These are phyloP conservation scores for Fraxinus greggii DNA, from an alignment of 305 asterid species.

Conservation along the genomic window DNA sequence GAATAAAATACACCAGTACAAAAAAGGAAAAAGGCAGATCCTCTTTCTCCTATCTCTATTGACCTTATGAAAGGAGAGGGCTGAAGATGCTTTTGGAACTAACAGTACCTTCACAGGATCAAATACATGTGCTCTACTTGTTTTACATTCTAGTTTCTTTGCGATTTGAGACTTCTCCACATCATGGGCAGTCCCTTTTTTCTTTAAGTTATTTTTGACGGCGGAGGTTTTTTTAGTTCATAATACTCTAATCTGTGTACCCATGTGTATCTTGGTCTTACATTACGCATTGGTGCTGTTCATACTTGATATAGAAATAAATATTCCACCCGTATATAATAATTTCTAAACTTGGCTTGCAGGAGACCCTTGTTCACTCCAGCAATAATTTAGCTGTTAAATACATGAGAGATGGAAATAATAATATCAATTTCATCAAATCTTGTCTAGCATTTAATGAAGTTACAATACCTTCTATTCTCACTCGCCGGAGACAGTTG, in stretches of 20 bases:
- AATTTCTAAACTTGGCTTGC: constrained; percentile 32
- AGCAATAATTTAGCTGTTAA: constrained; percentile 69
- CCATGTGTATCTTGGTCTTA: neutral
- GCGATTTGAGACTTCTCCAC: neutral
- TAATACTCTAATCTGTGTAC: constrained; percentile 5
- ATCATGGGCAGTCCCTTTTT: neutral
- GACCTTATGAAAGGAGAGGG: constrained; percentile 6
- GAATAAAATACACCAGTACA: neutral
- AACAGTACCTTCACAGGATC: neutral
- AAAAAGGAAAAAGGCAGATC: neutral
- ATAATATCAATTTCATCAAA: constrained; percentile 53
- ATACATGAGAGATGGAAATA: constrained; percentile 52
- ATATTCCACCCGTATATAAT: neutral
- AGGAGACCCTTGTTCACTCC: constrained; percentile 78
- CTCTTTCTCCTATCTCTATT: neutral
- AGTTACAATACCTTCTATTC: constrained; percentile 77
- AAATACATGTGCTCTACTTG: neutral
- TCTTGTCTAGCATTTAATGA: constrained; percentile 80
- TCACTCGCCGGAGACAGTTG: constrained; percentile 54
- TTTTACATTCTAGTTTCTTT: constrained; percentile 2
- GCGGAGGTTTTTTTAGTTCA: neutral
- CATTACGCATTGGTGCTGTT: constrained; percentile 7
- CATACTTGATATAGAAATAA: constrained; percentile 17
- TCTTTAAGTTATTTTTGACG: neutral
- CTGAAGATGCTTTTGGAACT: constrained; percentile 6